These are phyloP conservation scores for Tetracladium maxilliforme DNA, from an alignment of 2,329 filamentous ascomycete species.

Conservation along the genomic window DNA sequence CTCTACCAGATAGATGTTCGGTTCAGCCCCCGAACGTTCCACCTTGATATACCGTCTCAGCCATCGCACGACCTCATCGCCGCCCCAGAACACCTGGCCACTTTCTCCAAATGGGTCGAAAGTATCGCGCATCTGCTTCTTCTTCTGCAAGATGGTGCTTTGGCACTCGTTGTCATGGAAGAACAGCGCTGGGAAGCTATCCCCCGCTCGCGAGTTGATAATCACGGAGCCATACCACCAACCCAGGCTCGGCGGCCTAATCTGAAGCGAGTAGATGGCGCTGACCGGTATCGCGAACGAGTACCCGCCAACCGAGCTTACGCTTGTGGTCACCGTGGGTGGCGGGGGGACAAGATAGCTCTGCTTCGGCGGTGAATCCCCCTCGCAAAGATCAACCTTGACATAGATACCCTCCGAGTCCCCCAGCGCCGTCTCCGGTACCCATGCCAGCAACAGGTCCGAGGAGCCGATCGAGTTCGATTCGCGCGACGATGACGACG, in stretches of 20 bases:
- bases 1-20: conserved; percentile 82
- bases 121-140: conserved; percentile 64
- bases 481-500: conserved; percentile 19
- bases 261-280: conserved; percentile 78
- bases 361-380: conserved; percentile 67
- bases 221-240: conserved; percentile 98
- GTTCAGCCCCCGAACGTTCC: conserved; percentile 73
- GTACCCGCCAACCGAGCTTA: conserved; percentile 57
- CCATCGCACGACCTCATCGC: conserved; percentile 90
- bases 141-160: conserved; percentile 87
- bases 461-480: conserved; percentile 38
- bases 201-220: conserved; percentile 79
- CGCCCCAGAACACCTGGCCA: conserved; percentile 92
- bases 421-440: conserved; percentile 78
- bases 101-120: conserved; percentile 83
- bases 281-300: conserved; percentile 84
- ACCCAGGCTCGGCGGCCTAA: conserved; percentile 81
- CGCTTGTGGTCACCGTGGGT: conserved; percentile 70
- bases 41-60: conserved; percentile 70
- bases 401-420: conserved; percentile 81
- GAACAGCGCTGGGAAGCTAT: conserved; percentile 90
- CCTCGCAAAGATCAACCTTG: conserved; percentile 82
- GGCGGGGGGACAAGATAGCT: conserved; percentile 85
- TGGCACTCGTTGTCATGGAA: conserved; percentile 97
- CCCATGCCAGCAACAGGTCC: conserved; percentile 79